These are phyloP conservation scores for Ceratobasidium sp. DNA, from an alignment of 1,284 basidiomycete species.

Conservation along the genomic window DNA sequence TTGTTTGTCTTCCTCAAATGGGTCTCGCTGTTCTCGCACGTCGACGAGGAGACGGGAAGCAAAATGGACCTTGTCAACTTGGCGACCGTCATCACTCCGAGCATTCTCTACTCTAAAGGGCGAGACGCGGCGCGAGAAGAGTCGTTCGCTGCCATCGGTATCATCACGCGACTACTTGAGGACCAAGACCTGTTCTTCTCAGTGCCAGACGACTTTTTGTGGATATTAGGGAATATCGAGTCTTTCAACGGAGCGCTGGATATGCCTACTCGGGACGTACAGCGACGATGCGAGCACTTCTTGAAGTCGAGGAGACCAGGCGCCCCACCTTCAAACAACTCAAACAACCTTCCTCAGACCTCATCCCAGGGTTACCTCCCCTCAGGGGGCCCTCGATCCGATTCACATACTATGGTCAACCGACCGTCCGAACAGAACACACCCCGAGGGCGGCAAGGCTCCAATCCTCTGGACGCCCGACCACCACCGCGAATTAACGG, in stretches of 20 bases:
- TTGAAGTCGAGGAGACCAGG: constrained; percentile 54
- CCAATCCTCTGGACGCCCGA: constrained; percentile 32
- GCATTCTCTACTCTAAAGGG: constrained; percentile 88
- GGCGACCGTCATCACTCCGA: constrained; percentile 97
- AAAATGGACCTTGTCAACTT: constrained; percentile 98
- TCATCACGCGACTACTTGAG: constrained; percentile 87
- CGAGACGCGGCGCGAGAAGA: constrained; percentile 91
- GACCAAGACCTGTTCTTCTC: constrained; percentile 94
- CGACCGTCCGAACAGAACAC: constrained; percentile 22
- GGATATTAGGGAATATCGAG: constrained; percentile 85
- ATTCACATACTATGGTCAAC: constrained; percentile 19
- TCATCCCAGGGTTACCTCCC: constrained; percentile 18
- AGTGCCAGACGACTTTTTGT: constrained; percentile 85
- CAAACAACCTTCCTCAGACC: background rate
- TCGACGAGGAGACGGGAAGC: constrained; percentile 97
- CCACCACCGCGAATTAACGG: constrained; percentile 39
- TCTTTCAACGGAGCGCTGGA: constrained; percentile 86
- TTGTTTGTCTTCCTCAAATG: constrained; percentile 98
- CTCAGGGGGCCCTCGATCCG: constrained; percentile 21
- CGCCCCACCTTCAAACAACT: constrained; percentile 3
- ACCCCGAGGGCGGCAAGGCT: constrained; percentile 20
- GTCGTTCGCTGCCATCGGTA: constrained; percentile 89
- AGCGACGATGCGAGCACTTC: constrained; percentile 89
- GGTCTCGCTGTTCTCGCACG: constrained; percentile 98
- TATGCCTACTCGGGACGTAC: constrained; percentile 86